A percentile compares a stretch with the other conserved stretches of the same genome.
These are phyloP conservation scores for Silybum marianum DNA, from an alignment of 129 eudicot species.

Conservation along the genomic window DNA sequence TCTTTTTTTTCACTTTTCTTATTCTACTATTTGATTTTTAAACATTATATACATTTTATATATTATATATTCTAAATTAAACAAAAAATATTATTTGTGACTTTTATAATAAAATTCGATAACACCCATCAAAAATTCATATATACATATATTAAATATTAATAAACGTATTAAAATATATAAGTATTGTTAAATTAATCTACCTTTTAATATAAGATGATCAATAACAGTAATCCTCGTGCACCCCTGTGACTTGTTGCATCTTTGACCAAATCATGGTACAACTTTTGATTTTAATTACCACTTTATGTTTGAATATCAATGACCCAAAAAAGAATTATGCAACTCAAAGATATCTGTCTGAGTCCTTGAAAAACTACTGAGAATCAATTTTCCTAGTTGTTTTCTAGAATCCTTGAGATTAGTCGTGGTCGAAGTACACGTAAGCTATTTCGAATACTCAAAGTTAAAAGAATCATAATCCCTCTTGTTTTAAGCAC, in stretches of 20 bases:
- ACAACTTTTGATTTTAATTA: slow-evolving; percentile 2
- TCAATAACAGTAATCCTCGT: not conserved
- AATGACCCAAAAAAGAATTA: not conserved
- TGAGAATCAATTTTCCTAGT: no score
- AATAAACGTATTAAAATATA: not conserved
- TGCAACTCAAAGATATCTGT: not conserved
- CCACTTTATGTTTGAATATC: not conserved
- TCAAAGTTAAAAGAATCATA: no score
- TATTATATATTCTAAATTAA: not conserved
- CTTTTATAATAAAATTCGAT: not conserved
- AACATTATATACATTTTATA: not conserved
- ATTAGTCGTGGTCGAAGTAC: no score
- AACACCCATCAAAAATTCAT: not conserved
- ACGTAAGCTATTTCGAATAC: no score
- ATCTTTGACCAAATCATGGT: slow-evolving; percentile 10
- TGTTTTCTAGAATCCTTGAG: no score
- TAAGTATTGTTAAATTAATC: not conserved
- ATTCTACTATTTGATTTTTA: not conserved
- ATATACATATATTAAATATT: not conserved
- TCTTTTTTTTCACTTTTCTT: not conserved
- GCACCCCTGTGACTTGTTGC: slow-evolving; percentile 8
- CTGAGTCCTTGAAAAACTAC: not conserved
- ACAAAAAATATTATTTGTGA: not conserved
- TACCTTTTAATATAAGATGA: not conserved
- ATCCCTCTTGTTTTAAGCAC: no score